Base-by-base conservation (phyloP, 345 rosid genomes). In the Syzygium aromaticum region DNA sequence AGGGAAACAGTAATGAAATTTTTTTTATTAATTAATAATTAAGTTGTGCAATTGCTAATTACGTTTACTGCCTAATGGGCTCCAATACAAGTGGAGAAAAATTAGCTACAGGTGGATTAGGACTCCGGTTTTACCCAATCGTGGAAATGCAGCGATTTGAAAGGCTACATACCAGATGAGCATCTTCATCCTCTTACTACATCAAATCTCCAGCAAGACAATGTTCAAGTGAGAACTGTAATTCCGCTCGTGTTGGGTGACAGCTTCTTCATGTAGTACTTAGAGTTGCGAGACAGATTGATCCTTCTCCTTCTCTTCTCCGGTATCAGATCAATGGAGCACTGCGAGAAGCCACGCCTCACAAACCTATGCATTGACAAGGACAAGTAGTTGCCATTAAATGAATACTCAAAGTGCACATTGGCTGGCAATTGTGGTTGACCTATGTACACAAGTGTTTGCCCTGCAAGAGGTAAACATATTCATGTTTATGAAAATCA, bases 191-290 rank as follows among this genome's bases (percentile, higher is more conserved):
- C 85, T 52, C 13, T 52, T 84, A 17, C 40, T 22, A 84, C 57
- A 43, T 64, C 49, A 17, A 54, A 33, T 10, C 49, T 52, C 56
- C 51, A 30, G 86, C 78, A 30, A 33, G 63, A 59, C 61, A 43
- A n/a, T 51, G 43, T 28, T 53, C 40, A 46, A 27, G 28, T 25
- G 52, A 54, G 51, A 51, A 91, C 92, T 38, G 91, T 90, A 23
- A 95, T 97, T 73, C 98, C 99, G 86, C 94, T 94, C n/a, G 85
- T 93, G 88, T 94, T 93, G n/a, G 98, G 98, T 2, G 92, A 88
- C 90, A 97, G 88, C 87, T 92, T 94, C 94, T 97, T 97, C 92
- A 88, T 93, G 88, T 95, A 96, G 89, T 96, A 96, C 90, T 97
- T 97, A 0, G 98, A 97, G 51, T 89, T 95, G 7, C 98, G 95